phyloP scores from a whole-genome alignment of 768 basidiomycete genomes.

The Phylloporus sp. region DNA sequence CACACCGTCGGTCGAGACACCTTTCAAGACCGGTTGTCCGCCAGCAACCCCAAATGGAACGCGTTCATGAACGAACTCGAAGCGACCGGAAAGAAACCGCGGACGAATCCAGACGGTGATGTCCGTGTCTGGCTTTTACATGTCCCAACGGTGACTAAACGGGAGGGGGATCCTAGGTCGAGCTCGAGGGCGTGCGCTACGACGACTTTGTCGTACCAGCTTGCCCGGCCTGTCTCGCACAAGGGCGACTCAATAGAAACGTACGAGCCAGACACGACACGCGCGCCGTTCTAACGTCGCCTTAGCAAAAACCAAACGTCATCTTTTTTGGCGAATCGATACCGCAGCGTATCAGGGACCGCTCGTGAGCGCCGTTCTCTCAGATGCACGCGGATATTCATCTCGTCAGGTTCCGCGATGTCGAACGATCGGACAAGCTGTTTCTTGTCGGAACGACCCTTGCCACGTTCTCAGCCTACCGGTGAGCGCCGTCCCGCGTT shows the following conservation, averaged over 20 bases:
- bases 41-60: slow-evolving; percentile 77
- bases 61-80: slow-evolving; percentile 63
- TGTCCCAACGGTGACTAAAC: too few relatives aligned
- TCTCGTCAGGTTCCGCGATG: slow-evolving; percentile 45
- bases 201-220: slow-evolving; percentile 75
- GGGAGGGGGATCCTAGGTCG: slow-evolving; percentile 61
- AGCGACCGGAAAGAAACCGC: slow-evolving; percentile 50
- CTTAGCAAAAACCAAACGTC: slow-evolving; percentile 71
- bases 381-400: neutral
- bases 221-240: slow-evolving; percentile 63
- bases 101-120: slow-evolving; percentile 94
- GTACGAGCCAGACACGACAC: slow-evolving; percentile 34
- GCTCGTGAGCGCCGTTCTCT: slow-evolving; percentile 51
- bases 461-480: slow-evolving; percentile 90
- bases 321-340: slow-evolving; percentile 93
- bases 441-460: slow-evolving; percentile 87
- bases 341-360: slow-evolving; percentile 53
- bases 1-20: slow-evolving; percentile 62
- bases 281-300: slow-evolving; percentile 19
- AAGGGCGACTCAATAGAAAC: slow-evolving; percentile 54
- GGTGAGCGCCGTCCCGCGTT: slow-evolving; percentile 38
- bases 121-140: too few relatives aligned
- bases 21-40: slow-evolving; percentile 74
- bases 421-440: slow-evolving; percentile 62
- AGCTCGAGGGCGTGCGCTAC: slow-evolving; percentile 73